Percentiles rank a stretch among this genome's conserved stretches.
Conservation (phyloP, 139 green algal species). For the Ettlia oleoabundans region DNA sequence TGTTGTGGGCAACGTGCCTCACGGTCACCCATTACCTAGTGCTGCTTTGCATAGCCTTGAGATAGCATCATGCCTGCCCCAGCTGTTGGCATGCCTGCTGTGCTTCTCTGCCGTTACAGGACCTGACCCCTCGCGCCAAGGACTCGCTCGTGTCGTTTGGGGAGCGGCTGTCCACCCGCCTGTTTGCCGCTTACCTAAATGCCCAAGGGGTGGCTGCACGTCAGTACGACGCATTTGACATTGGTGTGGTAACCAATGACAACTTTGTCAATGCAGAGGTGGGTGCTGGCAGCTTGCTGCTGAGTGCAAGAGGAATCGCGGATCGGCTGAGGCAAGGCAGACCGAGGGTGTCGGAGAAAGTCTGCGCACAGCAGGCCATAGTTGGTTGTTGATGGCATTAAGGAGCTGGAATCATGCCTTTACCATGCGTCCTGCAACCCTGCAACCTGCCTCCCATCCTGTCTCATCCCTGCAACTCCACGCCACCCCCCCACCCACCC, state of each 20-base stretch:
- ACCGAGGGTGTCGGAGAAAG: conserved; percentile 7
- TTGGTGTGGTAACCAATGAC: conserved; percentile 93
- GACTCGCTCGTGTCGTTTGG: conserved; percentile 98
- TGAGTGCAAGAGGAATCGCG: too few species aligned
- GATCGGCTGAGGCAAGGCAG: neutral
- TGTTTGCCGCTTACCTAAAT: conserved; percentile 90
- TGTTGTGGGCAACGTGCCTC: neutral
- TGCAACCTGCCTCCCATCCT: neutral
- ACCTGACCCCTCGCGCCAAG: conserved; percentile 88
- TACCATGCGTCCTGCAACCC: too few species aligned
- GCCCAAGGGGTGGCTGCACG: conserved; percentile 63
- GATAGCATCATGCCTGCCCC: too few species aligned
- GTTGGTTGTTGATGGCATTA: too few species aligned
- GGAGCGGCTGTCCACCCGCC: conserved; percentile 94
- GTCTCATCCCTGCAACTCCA: too few species aligned
- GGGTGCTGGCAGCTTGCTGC: neutral
- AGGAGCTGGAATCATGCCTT: too few species aligned
- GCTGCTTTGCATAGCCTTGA: neutral
- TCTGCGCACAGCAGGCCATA: neutral
- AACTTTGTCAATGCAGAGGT: conserved; percentile 89
- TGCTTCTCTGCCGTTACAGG: conserved; percentile 53
- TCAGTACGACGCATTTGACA: conserved; percentile 91
- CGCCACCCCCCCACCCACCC: neutral
- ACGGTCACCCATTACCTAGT: neutral
- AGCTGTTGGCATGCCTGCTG: too few species aligned